These are phyloP conservation scores for Talaromyces amestolkiae DNA, from an alignment of 2,329 filamentous ascomycete genomes.

Conservation along the genomic window DNA sequence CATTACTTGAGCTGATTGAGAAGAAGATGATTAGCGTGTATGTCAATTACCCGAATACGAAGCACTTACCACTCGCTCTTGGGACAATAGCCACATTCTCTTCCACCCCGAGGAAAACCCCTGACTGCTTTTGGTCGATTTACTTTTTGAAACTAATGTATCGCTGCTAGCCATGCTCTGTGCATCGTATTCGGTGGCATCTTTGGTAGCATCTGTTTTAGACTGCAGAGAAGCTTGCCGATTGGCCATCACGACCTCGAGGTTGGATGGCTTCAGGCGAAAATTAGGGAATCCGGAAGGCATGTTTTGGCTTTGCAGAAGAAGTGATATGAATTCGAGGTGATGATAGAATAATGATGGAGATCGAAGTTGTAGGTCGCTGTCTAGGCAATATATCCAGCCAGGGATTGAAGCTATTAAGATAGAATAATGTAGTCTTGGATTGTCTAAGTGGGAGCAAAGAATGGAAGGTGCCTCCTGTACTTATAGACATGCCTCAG, in stretches of 20 bases:
- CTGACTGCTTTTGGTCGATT: background rate
- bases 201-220: background rate
- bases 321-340: background rate
- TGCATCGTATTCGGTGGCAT: background rate
- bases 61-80: conserved; percentile 1
- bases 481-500: background rate
- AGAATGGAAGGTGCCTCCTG: background rate
- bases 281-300: background rate
- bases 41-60: background rate
- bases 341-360: background rate
- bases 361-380: background rate
- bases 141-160: background rate
- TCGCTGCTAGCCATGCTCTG: background rate
- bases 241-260: background rate
- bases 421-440: background rate
- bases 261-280: background rate
- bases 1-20: background rate
- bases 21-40: background rate
- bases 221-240: background rate
- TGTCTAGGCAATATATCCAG: background rate
- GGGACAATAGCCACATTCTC: background rate
- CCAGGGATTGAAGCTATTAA: background rate
- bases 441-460: too few species aligned
- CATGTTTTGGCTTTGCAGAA: background rate
- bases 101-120: background rate